phyloP scores from a whole-genome alignment of 1,284 basidiomycete genomes.

The Agroathelia rolfsii region DNA sequence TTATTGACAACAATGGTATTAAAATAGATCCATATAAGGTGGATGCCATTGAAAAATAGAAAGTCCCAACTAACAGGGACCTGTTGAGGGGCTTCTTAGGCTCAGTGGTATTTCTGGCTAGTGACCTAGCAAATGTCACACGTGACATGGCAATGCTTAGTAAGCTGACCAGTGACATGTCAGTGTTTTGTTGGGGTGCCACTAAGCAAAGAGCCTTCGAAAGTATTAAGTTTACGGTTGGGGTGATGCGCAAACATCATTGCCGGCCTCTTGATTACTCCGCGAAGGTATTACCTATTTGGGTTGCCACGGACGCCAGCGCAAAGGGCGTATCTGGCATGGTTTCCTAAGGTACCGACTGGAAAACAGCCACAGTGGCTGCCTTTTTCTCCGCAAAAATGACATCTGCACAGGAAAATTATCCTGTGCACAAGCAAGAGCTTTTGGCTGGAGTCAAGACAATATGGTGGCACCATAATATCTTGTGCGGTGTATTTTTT shows the following conservation, averaged over 20 bases:
- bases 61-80: slow-evolving; percentile 17
- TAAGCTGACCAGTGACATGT: slow-evolving; percentile 15
- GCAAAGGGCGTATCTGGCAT: slow-evolving; percentile 20
- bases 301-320: slow-evolving; percentile 19
- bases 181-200: slow-evolving; percentile 21
- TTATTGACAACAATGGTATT: slow-evolving; percentile 26
- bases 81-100: slow-evolving; percentile 22
- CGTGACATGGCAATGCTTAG: slow-evolving; percentile 23
- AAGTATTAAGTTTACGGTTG: slow-evolving; percentile 21
- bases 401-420: slow-evolving; percentile 27
- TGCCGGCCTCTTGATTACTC: slow-evolving; percentile 18
- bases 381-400: slow-evolving; percentile 30
- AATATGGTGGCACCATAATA: slow-evolving; percentile 20
- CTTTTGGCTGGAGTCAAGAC: slow-evolving; percentile 26
- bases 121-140: slow-evolving; percentile 17
- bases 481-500: slow-evolving; percentile 23
- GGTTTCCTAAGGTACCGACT: slow-evolving; percentile 19
- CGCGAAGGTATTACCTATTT: slow-evolving; percentile 11
- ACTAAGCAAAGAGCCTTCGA: slow-evolving; percentile 26
- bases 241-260: slow-evolving; percentile 12
- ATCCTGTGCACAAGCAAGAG: slow-evolving; percentile 26
- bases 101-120: slow-evolving; percentile 19
- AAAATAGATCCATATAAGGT: slow-evolving; percentile 28
- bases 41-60: slow-evolving; percentile 22
- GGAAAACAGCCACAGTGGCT: slow-evolving; percentile 17